phyloP scores from a whole-genome alignment of 345 rosid species.

The Brassica cretica region DNA sequence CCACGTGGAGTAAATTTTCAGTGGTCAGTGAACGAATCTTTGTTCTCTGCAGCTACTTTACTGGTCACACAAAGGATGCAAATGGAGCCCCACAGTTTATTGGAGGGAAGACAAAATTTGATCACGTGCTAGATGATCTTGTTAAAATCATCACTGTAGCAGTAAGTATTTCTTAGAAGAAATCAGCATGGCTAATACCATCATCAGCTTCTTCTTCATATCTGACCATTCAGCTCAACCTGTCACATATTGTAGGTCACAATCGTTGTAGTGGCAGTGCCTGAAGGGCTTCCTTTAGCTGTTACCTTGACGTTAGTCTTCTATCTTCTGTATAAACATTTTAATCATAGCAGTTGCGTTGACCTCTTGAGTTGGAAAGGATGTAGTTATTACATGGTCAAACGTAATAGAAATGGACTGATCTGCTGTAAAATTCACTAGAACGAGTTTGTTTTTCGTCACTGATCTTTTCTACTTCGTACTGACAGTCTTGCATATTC shows the following conservation, averaged over 20 bases:
- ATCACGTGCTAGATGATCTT: constrained; percentile 65
- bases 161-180: constrained; percentile 50
- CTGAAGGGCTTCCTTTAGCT: constrained; percentile 98
- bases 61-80: constrained; percentile 63
- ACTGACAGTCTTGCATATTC: constrained; percentile 85
- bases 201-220: constrained; percentile 9
- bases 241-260: constrained; percentile 63
- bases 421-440: neutral
- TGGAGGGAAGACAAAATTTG: constrained; percentile 58
- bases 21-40: constrained; percentile 20
- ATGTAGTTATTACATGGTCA: neutral
- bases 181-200: constrained; percentile 14
- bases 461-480: constrained; percentile 20
- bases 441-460: neutral
- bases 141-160: constrained; percentile 84
- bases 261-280: constrained; percentile 97
- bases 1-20: constrained; percentile 3
- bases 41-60: constrained; percentile 59
- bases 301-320: constrained; percentile 87
- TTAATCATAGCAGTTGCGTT: constrained; percentile 6
- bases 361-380: constrained; percentile 14
- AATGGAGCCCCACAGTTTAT: constrained; percentile 52
- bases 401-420: neutral
- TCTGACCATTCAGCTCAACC: constrained; percentile 21
- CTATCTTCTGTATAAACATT: constrained; percentile 20